Base-by-base conservation (phyloP, 208 protist genomes). In the Sergeia podlipaevii region DNA sequence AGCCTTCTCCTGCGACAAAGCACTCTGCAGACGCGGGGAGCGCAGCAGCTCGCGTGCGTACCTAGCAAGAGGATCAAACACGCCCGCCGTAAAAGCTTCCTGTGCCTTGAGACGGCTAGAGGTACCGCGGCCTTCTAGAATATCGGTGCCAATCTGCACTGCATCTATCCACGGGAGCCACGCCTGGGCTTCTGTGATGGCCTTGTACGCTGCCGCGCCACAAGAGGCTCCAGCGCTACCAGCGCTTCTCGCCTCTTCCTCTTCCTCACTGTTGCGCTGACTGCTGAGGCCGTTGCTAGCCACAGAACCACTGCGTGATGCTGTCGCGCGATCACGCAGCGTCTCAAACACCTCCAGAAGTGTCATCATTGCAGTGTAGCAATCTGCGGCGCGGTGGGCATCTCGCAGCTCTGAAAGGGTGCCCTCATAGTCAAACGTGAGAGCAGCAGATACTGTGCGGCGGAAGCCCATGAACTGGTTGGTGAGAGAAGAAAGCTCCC, bases 341-440 rank as follows among this genome's bases (percentile, higher is more conserved):
- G 59, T 49, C 29, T 74, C 76, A 39, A 72, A 76, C 21, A 82
- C 77, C 32, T 80, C 65, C 34, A 94, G 65, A 18, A 90, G 76
- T 11, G 87, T 77, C 15, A 74, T 67, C 52, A 86, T 64, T 10
- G 80, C 74, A 18, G 73, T 77, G 82, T 91, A 91, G 21, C 71
- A 58, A 47, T 94, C 79, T 2, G 59, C 49, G 21, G 47, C 34
- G 17, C 65, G 60, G 42, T 88, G 72, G 2, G 77, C 71, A 3
- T 38, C 60, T 18, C 77, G 74, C 27, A 94, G 68, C 48, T 56
- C 60, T 3, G 77, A 61, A 4, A 72, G 61, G 4, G 77, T 76
- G 32, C 63, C 48, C 48, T 34, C 51, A 63, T 83, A 91, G 53
- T 67, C 48, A 28, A 28, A 61, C 26, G 42, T 63, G 20, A 88